These are phyloP conservation scores for Ophiostoma sp. DNA, from an alignment of 2,329 filamentous ascomycete genomes.

Conservation along the genomic window DNA sequence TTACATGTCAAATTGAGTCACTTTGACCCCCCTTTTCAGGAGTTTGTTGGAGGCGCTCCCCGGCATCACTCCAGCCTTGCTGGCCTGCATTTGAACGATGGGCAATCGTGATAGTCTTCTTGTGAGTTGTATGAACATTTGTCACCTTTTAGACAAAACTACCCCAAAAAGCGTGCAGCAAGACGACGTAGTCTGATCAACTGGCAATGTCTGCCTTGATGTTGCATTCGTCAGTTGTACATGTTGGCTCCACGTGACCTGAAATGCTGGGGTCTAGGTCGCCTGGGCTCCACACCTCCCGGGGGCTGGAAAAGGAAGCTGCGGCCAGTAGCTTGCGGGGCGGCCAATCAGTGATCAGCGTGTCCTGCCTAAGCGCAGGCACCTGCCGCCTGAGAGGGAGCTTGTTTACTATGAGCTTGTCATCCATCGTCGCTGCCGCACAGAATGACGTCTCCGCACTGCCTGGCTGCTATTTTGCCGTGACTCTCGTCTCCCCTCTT, in stretches of 20 bases:
- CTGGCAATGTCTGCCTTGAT: background rate
- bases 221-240: background rate
- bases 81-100: background rate
- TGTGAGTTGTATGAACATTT: background rate
- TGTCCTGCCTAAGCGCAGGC: slow-evolving; percentile 16
- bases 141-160: too few species aligned
- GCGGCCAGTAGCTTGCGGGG: background rate
- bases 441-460: slow-evolving; percentile 21
- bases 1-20: background rate
- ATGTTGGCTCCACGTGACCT: background rate
- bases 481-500: background rate
- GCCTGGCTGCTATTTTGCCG: slow-evolving; percentile 4
- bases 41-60: background rate
- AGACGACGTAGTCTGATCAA: background rate
- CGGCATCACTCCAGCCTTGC: background rate
- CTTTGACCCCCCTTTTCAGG: background rate
- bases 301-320: slow-evolving; percentile 4
- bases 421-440: background rate
- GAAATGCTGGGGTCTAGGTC: background rate
- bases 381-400: slow-evolving; percentile 19
- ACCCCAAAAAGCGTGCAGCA: background rate
- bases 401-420: background rate
- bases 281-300: slow-evolving; percentile 6
- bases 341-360: slow-evolving; percentile 17
- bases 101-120: background rate